phyloP scores from a whole-genome alignment of 2,329 filamentous ascomycete species.

The Didymosphaeria variabile region DNA sequence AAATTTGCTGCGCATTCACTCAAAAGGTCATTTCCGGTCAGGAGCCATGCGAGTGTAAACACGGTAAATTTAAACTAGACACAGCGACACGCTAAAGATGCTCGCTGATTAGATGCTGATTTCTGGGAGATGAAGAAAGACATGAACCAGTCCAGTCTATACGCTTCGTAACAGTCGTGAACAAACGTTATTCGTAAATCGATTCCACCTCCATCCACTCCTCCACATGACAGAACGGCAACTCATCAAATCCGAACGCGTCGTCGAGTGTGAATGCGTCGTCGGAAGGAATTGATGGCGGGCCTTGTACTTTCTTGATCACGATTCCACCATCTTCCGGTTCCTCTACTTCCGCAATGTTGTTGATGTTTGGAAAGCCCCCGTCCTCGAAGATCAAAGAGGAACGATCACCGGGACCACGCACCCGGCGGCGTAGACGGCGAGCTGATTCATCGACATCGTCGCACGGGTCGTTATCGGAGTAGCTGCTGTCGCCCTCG shows the following conservation, averaged over 20 bases:
- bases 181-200: conserved; percentile 13
- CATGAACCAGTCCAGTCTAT: conserved; percentile 10
- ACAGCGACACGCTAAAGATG: conserved; percentile 19
- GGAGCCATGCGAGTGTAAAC: conserved; percentile 16
- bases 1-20: background rate
- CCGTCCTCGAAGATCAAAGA: conserved; percentile 52
- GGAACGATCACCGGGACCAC: conserved; percentile 49
- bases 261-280: conserved; percentile 51
- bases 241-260: conserved; percentile 47
- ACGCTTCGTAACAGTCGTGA: conserved; percentile 13
- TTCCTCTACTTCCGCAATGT: conserved; percentile 50
- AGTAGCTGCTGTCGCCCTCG: conserved; percentile 54
- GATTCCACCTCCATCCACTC: conserved; percentile 30
- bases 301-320: conserved; percentile 42
- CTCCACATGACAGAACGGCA: conserved; percentile 48
- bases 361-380: conserved; percentile 47
- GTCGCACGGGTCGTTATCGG: conserved; percentile 53
- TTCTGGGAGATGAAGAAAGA: conserved; percentile 4
- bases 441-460: conserved; percentile 51
- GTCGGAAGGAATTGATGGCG: conserved; percentile 50
- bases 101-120: conserved; percentile 20
- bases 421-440: conserved; percentile 54
- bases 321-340: conserved; percentile 42
- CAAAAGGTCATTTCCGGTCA: background rate
- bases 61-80: conserved; percentile 20